A percentile compares a stretch with the other conserved stretches of the same genome.
phyloP scores from a whole-genome alignment of 1,284 basidiomycete genomes.

The Pyrrhoderma noxium region DNA sequence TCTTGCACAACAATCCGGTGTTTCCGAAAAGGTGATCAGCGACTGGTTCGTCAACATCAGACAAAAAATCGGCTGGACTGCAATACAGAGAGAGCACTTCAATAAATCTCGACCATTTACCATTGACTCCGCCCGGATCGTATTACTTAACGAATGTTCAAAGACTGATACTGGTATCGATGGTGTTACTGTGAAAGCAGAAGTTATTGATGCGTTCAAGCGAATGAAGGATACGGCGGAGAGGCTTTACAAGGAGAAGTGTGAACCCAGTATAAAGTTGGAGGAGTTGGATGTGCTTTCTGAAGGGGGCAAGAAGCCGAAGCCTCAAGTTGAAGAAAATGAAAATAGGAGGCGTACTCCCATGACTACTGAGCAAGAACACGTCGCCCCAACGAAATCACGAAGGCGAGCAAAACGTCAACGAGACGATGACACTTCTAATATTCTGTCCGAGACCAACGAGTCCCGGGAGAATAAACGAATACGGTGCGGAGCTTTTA shows the following conservation, averaged over 20 bases:
- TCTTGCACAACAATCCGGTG: slow-evolving; percentile 25
- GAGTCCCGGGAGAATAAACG: too few species aligned
- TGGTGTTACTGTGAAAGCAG: slow-evolving; percentile 22
- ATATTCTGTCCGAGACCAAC: too few species aligned
- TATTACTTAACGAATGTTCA: slow-evolving; percentile 29
- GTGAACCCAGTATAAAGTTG: background rate
- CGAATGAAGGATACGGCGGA: slow-evolving; percentile 29
- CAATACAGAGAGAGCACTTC: slow-evolving; percentile 33
- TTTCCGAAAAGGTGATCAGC: slow-evolving; percentile 30
- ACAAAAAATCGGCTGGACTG: slow-evolving; percentile 47
- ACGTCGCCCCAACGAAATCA: too few species aligned
- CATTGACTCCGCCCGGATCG: slow-evolving; percentile 34
- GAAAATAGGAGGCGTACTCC: too few species aligned
- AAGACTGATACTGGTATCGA: too few species aligned
- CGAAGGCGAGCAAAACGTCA: too few species aligned
- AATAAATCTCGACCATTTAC: slow-evolving; percentile 32
- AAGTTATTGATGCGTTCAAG: slow-evolving; percentile 29
- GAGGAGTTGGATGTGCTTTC: background rate
- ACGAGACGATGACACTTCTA: too few species aligned
- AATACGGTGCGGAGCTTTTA: too few species aligned
- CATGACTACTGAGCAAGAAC: too few species aligned
- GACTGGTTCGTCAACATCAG: slow-evolving; percentile 44
- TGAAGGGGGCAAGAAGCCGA: background rate
- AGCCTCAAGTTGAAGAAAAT: background rate
- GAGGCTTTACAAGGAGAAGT: slow-evolving; percentile 24